Base-by-base conservation (phyloP, 768 basidiomycete genomes). In the Trametes cinnabarina region DNA sequence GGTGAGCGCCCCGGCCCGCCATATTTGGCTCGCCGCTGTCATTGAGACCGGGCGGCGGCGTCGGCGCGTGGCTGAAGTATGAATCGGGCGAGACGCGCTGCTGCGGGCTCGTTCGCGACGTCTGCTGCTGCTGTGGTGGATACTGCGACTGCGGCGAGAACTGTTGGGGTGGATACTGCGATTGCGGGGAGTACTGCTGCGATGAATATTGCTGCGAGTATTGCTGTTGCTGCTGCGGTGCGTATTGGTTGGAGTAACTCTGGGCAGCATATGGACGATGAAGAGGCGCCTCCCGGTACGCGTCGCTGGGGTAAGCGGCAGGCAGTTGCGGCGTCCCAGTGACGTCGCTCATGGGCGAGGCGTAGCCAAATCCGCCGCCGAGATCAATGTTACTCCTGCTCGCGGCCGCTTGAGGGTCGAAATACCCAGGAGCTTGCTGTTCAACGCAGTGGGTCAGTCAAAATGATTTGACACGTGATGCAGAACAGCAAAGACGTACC, bases 211-310 rank as follows among this genome's bases (percentile, higher is more conserved):
- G 52, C 15, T 55, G 52, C n/a, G 37, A 22, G 20, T 47, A 53
- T 26, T 58, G 26, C 17, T 55, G 48, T 20, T 52, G 59, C 35
- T 40, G 43, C 48, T 55, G 53, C 8, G 60, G 51, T 4, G 54
- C 26, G 47, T 55, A 57, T 28, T 50, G 61, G 37, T 28, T 9
- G 3, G 50, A 28, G 51, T 52, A 52, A 9, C 23, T 44, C 19
- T 48, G 54, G 1, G 62, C 44, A 12, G 71, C 66, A 52, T 77
- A 71, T 1, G 85, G 86, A 55, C 88, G 77, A 65, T 89, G 86
- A 1, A 83, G 67, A 1, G 88, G 82, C 5, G 86, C 86, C 63
- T 87, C 83, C 44, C 85, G 74, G 59, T 75, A 76, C 4, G 73
- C 77, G 11, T 75, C 74, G 56, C 65, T 58, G 40, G 51, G 30